phyloP scores from a whole-genome alignment of 495 filamentous ascomycete species.

The Penicillium fimorum region DNA sequence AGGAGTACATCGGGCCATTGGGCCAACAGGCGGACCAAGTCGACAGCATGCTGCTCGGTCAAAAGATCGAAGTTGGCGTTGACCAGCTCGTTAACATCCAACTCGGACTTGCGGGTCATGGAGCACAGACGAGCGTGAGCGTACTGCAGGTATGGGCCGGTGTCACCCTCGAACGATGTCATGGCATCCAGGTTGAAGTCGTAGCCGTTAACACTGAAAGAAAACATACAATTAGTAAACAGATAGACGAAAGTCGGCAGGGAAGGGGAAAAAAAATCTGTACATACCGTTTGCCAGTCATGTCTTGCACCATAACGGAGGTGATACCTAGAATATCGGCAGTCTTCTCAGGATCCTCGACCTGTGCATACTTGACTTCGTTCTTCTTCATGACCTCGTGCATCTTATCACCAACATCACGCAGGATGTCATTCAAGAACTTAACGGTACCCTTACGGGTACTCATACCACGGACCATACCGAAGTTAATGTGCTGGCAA shows the following conservation, averaged over 20 bases:
- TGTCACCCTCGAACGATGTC: slow-evolving; percentile 70
- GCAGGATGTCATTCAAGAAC: slow-evolving; percentile 67
- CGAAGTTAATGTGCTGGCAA: slow-evolving; percentile 72
- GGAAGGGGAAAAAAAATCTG: neutral
- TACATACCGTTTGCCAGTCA: slow-evolving; percentile 63
- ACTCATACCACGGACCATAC: slow-evolving; percentile 69
- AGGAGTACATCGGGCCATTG: slow-evolving; percentile 63
- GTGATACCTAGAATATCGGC: slow-evolving; percentile 61
- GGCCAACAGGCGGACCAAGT: slow-evolving; percentile 58
- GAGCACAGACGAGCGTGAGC: slow-evolving; percentile 67
- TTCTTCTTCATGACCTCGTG: slow-evolving; percentile 70
- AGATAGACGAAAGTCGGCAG: neutral
- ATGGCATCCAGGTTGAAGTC: slow-evolving; percentile 66
- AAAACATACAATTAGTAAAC: slow-evolving; percentile 16
- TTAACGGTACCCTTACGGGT: slow-evolving; percentile 68
- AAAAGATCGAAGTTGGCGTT: slow-evolving; percentile 57
- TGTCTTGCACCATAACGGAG: slow-evolving; percentile 72
- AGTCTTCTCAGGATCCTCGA: slow-evolving; percentile 56
- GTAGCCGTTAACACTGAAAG: slow-evolving; percentile 59
- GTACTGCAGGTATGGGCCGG: slow-evolving; percentile 69
- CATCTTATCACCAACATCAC: slow-evolving; percentile 65
- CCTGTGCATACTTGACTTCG: slow-evolving; percentile 61
- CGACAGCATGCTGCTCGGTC: slow-evolving; percentile 53
- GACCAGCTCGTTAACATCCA: slow-evolving; percentile 43
- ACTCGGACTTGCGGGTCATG: slow-evolving; percentile 54